Percentiles rank a stretch among this genome's conserved stretches.
phyloP scores from a whole-genome alignment of 1,284 basidiomycete genomes.

The Wallemia mellicola region DNA sequence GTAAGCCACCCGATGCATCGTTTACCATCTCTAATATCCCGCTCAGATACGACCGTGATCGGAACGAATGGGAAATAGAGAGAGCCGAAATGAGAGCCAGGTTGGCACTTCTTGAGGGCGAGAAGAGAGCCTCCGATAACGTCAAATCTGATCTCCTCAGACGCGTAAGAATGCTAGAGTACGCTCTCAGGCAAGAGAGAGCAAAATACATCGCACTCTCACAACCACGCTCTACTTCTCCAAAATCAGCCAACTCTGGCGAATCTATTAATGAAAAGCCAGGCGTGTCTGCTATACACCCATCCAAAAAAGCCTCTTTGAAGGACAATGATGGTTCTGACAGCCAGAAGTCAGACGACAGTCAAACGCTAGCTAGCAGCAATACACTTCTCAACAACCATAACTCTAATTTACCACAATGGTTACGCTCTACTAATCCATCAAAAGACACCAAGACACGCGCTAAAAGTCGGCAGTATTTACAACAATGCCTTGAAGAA shows the following conservation, averaged over 20 bases:
- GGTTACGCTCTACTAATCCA: conserved; percentile 33
- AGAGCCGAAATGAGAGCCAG: conserved; percentile 88
- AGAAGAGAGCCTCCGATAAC: conserved; percentile 84
- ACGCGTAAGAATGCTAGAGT: conserved; percentile 97
- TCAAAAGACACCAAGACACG: conserved; percentile 75
- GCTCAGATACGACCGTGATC: conserved; percentile 39
- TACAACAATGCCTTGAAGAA: conserved; percentile 41
- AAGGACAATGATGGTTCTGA: conserved; percentile 15
- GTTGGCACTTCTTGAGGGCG: conserved; percentile 84
- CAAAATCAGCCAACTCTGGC: conserved; percentile 11
- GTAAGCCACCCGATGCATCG: too few species aligned
- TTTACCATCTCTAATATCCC: conserved; percentile 3
- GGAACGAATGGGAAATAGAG: conserved; percentile 99
- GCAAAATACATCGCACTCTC: background rate
- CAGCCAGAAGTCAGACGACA: conserved; percentile 1
- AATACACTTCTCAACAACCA: conserved; percentile 1
- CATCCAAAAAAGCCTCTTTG: conserved; percentile 13
- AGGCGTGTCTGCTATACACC: conserved; percentile 10
- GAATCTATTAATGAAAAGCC: conserved; percentile 7
- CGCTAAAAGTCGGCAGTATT: conserved; percentile 76
- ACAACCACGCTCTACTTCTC: conserved; percentile 15
- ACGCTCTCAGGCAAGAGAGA: conserved; percentile 58
- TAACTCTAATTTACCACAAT: background rate
- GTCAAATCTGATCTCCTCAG: conserved; percentile 82
- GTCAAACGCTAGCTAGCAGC: conserved; percentile 4